These are phyloP conservation scores for Cicer yamashitae DNA, from an alignment of 306 rosid species.

Conservation along the genomic window DNA sequence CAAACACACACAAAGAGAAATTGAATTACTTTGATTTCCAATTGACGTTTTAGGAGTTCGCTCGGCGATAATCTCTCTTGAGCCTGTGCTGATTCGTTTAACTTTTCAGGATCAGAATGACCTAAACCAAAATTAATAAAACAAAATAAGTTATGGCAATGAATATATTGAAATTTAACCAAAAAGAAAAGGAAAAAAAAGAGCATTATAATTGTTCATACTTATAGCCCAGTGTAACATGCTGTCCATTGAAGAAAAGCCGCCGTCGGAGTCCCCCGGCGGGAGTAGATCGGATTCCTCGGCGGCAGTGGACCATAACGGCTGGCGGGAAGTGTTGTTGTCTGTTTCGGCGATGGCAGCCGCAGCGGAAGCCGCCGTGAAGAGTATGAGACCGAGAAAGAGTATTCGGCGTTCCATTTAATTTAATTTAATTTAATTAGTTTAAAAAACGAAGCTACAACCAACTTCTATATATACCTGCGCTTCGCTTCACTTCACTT, in stretches of 20 bases:
- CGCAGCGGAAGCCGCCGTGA: neutral
- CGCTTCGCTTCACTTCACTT: too few species aligned
- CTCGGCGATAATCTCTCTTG: slow-evolving; percentile 53
- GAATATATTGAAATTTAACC: neutral
- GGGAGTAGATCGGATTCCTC: slow-evolving; percentile 57
- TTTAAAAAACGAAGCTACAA: neutral
- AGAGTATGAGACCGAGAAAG: slow-evolving; percentile 36
- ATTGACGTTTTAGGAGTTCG: slow-evolving; percentile 65
- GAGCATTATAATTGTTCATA: slow-evolving; percentile 24
- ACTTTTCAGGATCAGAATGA: slow-evolving; percentile 77
- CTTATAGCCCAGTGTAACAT: slow-evolving; percentile 97
- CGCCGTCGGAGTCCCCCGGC: slow-evolving; percentile 66
- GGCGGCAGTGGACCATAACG: slow-evolving; percentile 56
- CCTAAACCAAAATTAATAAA: slow-evolving; percentile 47
- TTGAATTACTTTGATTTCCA: slow-evolving; percentile 70
- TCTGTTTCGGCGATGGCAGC: slow-evolving; percentile 27
- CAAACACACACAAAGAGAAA: neutral
- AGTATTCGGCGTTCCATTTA: slow-evolving; percentile 44
- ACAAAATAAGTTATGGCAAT: neutral
- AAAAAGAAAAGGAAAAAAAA: neutral
- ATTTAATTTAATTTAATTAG: neutral
- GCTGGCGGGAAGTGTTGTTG: slow-evolving; percentile 38
- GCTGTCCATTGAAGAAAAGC: slow-evolving; percentile 84
- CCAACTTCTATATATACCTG: neutral
- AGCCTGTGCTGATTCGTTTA: slow-evolving; percentile 68